Base-by-base conservation (phyloP, 371 early-diverging fungal genomes). In the Blastocladiella emersonii region DNA sequence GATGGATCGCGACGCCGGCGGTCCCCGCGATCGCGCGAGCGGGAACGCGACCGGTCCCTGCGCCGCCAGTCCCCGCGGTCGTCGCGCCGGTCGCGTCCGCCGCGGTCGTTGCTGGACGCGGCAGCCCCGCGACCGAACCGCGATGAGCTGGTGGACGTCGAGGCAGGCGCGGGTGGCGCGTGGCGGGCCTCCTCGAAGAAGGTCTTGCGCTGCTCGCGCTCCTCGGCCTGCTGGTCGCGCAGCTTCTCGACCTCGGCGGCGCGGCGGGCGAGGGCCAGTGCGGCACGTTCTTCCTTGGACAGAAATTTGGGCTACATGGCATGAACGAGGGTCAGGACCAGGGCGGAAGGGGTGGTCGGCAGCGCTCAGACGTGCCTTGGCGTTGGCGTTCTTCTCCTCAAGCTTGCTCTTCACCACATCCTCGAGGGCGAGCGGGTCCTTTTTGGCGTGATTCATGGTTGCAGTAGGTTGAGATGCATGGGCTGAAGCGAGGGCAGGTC, bases 261-360 rank as follows among this genome's bases (percentile, higher is more conserved):
- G 36, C 91, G 77, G 41, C 78, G 77, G 63, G 93, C 90, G 56
- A 96, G 68, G 1, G 97, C 97, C 25, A 89, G 60, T 64, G 86
- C 77, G 6, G 86, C 89, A n/a, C 96, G 82, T 68, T 96, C 88
- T 69, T 88, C 92, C 70, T 95, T 95, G 19, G 89, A 88, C 63
- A 96, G 67, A 62, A 95, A 96, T 65, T 85, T 87, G 0, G 91
- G 90, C 73, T 77, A 36, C 5, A 34, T 21, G 30, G 0, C 32
- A 21, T 23, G 21, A 27, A 27, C 19, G n/a, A 34, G 13, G 48
- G 17, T 30, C 30, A 45, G 1, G 13, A n/a, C n/a, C n/a, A n/a
- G n/a, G n/a, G n/a, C n/a, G n/a, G n/a, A n/a, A n/a, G n/a, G n/a
- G n/a, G n/a, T n/a, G n/a, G n/a, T n/a, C n/a, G n/a, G n/a, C n/a